Conservation (phyloP, 805 yeast genomes). For the Candida patagonica region DNA sequence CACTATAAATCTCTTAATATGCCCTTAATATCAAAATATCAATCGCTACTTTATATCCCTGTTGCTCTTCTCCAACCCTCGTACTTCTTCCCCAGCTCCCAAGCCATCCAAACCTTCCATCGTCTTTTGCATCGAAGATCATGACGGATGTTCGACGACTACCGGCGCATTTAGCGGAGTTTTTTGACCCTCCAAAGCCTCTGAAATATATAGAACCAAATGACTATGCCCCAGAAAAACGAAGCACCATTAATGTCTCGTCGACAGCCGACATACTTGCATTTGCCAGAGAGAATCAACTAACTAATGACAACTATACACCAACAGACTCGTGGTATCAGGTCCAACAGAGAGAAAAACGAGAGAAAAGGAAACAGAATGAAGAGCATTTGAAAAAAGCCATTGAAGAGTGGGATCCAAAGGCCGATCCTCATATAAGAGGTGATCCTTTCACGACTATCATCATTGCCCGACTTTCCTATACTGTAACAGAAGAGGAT, state of each 20-base stretch:
- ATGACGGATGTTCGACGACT: conserved; percentile 34
- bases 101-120: not conserved
- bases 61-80: too few relatives aligned
- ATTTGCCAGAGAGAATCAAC: conserved; percentile 25
- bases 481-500: conserved; percentile 56
- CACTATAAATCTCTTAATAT: too few relatives aligned
- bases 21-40: too few relatives aligned
- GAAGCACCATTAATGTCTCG: conserved; percentile 39
- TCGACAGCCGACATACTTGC: conserved; percentile 34
- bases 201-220: conserved; percentile 38
- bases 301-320: conserved; percentile 15
- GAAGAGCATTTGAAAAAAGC: conserved; percentile 30
- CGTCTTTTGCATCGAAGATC: not conserved
- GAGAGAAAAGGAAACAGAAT: conserved; percentile 18
- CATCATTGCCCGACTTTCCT: conserved; percentile 66
- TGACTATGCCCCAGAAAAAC: conserved; percentile 40
- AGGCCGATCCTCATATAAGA: conserved; percentile 42
- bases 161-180: conserved; percentile 37
- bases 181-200: conserved; percentile 52
- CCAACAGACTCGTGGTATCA: conserved; percentile 29
- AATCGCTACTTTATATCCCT: too few relatives aligned
- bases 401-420: conserved; percentile 43
- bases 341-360: conserved; percentile 23
- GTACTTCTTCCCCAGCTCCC: not conserved
- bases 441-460: conserved; percentile 76